Percentiles rank a stretch among this genome's conserved stretches.
phyloP scores from a whole-genome alignment of 1,139 yeast species.

The Pichia sp. region DNA sequence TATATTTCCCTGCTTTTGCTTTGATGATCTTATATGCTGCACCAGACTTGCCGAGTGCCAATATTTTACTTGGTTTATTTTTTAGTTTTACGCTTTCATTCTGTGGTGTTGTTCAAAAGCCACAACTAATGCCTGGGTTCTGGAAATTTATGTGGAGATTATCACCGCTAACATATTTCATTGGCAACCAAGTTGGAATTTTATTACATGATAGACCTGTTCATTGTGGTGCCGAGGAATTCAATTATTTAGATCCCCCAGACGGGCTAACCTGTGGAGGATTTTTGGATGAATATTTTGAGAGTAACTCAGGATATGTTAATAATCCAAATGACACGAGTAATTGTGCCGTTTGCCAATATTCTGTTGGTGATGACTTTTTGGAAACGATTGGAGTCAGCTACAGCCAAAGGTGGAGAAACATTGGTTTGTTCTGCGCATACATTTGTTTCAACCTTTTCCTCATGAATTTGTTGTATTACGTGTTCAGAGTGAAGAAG shows the following conservation, averaged over 20 bases:
- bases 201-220: slow-evolving; percentile 54
- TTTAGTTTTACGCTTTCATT: slow-evolving; percentile 51
- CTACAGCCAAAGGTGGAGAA: slow-evolving; percentile 57
- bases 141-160: slow-evolving; percentile 67
- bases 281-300: slow-evolving; percentile 39
- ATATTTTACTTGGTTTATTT: slow-evolving; percentile 49
- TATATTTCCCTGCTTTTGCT: slow-evolving; percentile 51
- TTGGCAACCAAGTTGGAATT: slow-evolving; percentile 50
- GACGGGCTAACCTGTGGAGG: slow-evolving; percentile 51
- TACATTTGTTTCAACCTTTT: slow-evolving; percentile 49
- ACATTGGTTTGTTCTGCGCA: slow-evolving; percentile 56
- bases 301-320: slow-evolving; percentile 47
- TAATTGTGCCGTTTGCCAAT: slow-evolving; percentile 57
- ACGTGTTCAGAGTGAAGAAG: slow-evolving; percentile 14
- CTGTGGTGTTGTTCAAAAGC: slow-evolving; percentile 62
- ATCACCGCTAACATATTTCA: slow-evolving; percentile 63
- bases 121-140: slow-evolving; percentile 55
- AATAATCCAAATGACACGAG: slow-evolving; percentile 46
- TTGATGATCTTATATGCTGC: slow-evolving; percentile 49
- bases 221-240: slow-evolving; percentile 47
- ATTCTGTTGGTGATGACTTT: slow-evolving; percentile 51
- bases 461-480: slow-evolving; percentile 17
- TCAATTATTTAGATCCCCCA: slow-evolving; percentile 51
- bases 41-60: slow-evolving; percentile 59
- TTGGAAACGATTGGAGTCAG: slow-evolving; percentile 42